Evolutionary conservation across 2,329 filamentous ascomycete species (phyloP).

Genomic region (Ophiocordyceps camponoti-leonardi): DNA sequence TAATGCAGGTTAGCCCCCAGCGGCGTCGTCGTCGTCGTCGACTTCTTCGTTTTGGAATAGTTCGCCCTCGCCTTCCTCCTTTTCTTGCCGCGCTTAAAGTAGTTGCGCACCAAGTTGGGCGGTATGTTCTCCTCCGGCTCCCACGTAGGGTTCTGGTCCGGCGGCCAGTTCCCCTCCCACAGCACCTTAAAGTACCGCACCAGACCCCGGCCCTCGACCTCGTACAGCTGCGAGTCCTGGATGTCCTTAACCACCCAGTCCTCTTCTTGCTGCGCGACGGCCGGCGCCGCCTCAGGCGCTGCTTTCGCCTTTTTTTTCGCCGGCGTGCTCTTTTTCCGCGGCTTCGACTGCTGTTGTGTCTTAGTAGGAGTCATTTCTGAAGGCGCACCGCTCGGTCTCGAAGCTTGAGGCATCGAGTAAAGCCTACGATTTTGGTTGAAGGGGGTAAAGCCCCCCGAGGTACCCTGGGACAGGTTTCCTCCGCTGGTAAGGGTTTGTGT

Average conservation of each 20-base stretch:
- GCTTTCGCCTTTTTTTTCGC: background rate
- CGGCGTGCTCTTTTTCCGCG: background rate
- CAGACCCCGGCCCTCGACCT: conserved; percentile 16
- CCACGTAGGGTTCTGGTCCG: conserved; percentile 39
- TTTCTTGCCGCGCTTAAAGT: conserved; percentile 13
- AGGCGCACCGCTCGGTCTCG: background rate
- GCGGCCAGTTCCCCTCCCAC: conserved; percentile 40
- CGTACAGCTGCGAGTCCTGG: conserved; percentile 20
- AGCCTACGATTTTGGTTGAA: background rate
- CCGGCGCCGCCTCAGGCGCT: background rate
- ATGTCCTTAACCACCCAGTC: conserved; percentile 27
- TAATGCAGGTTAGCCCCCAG: conserved; percentile 3
- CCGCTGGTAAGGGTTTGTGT: background rate
- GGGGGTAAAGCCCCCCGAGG: background rate
- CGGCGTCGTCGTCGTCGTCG: background rate
- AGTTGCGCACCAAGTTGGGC: conserved; percentile 20
- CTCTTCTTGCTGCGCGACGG: conserved; percentile 9
- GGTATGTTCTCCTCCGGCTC: conserved; percentile 36
- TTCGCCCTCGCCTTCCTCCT: conserved; percentile 4
- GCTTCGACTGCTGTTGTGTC: background rate
- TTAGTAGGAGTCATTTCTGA: background rate
- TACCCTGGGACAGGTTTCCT: background rate
- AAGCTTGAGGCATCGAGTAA: background rate
- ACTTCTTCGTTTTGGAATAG: background rate
- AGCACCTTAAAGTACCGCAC: conserved; percentile 32